phyloP scores from a whole-genome alignment of 495 filamentous ascomycete genomes.

The Penicillium bovifimosum region DNA sequence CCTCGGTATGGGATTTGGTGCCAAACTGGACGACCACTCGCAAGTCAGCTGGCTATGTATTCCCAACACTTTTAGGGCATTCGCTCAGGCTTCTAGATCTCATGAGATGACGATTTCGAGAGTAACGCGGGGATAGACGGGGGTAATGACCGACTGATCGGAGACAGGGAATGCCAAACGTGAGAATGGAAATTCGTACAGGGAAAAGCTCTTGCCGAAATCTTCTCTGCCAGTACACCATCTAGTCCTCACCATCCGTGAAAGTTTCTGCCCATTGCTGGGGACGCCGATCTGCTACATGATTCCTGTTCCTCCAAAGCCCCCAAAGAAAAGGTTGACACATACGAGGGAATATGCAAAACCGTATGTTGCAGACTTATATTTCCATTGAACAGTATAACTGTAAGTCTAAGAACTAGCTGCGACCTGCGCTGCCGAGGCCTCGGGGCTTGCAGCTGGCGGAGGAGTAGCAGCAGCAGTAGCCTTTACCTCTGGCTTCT shows the following conservation, averaged over 20 bases:
- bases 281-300: too few species aligned
- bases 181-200: background rate
- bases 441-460: constrained; percentile 12
- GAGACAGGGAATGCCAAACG: too few species aligned
- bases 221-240: too few species aligned
- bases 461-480: constrained; percentile 5
- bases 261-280: too few species aligned
- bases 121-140: background rate
- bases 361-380: background rate
- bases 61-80: background rate
- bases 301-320: too few species aligned
- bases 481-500: constrained; percentile 19
- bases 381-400: background rate
- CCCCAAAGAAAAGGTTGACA: too few species aligned
- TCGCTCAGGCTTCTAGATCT: background rate
- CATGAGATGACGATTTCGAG: background rate
- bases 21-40: background rate
- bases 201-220: background rate
- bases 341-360: too few species aligned
- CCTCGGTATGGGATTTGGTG: constrained; percentile 7
- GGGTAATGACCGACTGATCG: too few species aligned
- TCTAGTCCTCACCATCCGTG: too few species aligned
- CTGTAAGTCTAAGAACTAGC: constrained; percentile 14
- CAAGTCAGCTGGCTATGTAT: background rate
- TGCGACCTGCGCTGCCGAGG: constrained; percentile 25